Evolutionary conservation across 352 stramenopile species (phyloP).

Genomic region (Phytophthora idaei): DNA sequence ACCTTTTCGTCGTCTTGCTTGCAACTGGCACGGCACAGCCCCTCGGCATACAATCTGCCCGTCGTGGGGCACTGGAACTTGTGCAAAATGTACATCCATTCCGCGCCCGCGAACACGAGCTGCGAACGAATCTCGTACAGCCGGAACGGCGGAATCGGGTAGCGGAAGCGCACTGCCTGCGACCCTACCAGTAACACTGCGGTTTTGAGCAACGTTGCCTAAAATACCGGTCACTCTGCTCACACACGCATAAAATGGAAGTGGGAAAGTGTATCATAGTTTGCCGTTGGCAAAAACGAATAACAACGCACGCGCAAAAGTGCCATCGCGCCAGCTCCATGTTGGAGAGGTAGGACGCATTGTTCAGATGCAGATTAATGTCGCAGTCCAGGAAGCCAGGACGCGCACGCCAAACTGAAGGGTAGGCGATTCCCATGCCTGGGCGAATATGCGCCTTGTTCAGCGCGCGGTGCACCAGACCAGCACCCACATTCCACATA

Average conservation of each 20-base stretch:
- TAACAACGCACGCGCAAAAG: slow-evolving; percentile 61
- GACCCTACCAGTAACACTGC: slow-evolving; percentile 62
- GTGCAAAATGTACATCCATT: slow-evolving; percentile 67
- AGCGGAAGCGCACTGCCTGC: slow-evolving; percentile 61
- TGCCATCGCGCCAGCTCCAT: slow-evolving; percentile 89
- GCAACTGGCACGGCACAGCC: slow-evolving; percentile 46
- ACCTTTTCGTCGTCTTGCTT: slow-evolving; percentile 23
- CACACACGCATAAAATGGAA: slow-evolving; percentile 5
- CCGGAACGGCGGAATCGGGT: slow-evolving; percentile 61
- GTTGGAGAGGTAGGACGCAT: slow-evolving; percentile 79
- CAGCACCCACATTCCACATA: slow-evolving; percentile 75
- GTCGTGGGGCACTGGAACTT: slow-evolving; percentile 66
- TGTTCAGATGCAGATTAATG: slow-evolving; percentile 88
- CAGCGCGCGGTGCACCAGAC: slow-evolving; percentile 62
- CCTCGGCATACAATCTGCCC: slow-evolving; percentile 65
- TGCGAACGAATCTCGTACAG: slow-evolving; percentile 65
- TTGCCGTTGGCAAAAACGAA: neutral
- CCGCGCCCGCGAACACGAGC: slow-evolving; percentile 49
- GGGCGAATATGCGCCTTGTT: slow-evolving; percentile 59
- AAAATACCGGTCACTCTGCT: slow-evolving; percentile 56
- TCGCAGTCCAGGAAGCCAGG: slow-evolving; percentile 80
- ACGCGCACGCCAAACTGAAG: slow-evolving; percentile 73
- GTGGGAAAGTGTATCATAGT: slow-evolving; percentile 4
- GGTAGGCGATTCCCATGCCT: slow-evolving; percentile 67
- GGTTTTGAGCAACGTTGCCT: slow-evolving; percentile 52